Conservation (phyloP, 345 rosid genomes). For the Anastatica hierochuntica region DNA sequence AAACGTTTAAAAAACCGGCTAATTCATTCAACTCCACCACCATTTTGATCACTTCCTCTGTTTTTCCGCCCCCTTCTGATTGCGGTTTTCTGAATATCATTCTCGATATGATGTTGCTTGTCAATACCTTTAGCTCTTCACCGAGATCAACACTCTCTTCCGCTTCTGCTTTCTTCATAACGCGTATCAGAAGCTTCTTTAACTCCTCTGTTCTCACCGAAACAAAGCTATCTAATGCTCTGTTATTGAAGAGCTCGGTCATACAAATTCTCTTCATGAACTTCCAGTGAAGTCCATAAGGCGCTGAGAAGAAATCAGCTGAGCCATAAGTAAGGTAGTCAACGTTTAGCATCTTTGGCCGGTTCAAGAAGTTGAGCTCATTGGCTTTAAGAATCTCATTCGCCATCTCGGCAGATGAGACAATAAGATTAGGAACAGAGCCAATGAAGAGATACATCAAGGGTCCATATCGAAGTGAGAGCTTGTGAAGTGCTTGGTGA, state of each 20-base stretch:
- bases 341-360: conserved; percentile 34
- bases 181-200: conserved; percentile 25
- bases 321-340: conserved; percentile 77
- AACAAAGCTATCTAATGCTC: conserved; percentile 34
- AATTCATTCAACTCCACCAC: conserved; percentile 52
- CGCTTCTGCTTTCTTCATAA: conserved; percentile 33
- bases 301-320: conserved; percentile 54
- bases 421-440: conserved; percentile 52
- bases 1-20: conserved; percentile 44
- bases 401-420: conserved; percentile 43
- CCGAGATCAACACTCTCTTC: conserved; percentile 36
- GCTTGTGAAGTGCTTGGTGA: conserved; percentile 59
- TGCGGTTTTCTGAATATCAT: conserved; percentile 48
- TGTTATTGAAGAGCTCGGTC: conserved; percentile 50
- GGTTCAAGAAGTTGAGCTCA: conserved; percentile 46
- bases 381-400: conserved; percentile 53
- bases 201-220: conserved; percentile 41
- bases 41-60: conserved; percentile 40
- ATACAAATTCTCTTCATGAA: conserved; percentile 72
- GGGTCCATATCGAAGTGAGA: conserved; percentile 51
- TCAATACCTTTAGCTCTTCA: conserved; percentile 43
- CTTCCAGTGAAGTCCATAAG: conserved; percentile 64
- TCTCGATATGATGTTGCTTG: conserved; percentile 50
- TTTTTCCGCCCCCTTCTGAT: conserved; percentile 27
- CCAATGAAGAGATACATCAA: conserved; percentile 56